A percentile compares a stretch with the other conserved stretches of the same genome.
Evolutionary conservation across 768 basidiomycete genomes (phyloP).

Genomic region (Hypsizygus marmoreus): DNA sequence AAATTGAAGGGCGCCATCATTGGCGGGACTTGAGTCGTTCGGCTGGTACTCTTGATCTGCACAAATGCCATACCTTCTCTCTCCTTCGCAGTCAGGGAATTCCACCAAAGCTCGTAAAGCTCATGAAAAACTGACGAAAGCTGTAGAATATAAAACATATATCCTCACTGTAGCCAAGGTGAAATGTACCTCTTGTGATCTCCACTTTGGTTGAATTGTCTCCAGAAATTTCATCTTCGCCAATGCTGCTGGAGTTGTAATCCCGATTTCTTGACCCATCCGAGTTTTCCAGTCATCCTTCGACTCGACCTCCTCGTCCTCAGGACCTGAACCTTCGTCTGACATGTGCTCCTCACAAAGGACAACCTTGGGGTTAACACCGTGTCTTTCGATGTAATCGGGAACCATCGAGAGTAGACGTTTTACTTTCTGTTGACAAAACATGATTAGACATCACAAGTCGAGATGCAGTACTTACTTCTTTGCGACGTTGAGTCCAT

Average conservation of each 20-base stretch:
- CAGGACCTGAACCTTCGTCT: constrained; percentile 15
- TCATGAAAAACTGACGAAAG: too few relatives aligned
- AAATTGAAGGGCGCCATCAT: constrained; percentile 12
- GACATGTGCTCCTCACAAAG: constrained; percentile 13
- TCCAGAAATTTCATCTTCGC: neutral
- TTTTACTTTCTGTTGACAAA: neutral
- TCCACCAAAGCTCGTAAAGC: too few relatives aligned
- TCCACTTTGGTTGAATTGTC: neutral
- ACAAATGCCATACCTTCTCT: neutral
- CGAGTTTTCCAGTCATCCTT: constrained; percentile 8
- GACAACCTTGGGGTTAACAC: constrained; percentile 3
- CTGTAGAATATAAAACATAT: too few relatives aligned
- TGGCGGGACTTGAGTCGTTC: constrained; percentile 9
- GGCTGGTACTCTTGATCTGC: neutral
- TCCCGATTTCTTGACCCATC: constrained; percentile 5
- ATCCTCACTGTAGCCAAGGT: neutral
- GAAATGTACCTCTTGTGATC: neutral
- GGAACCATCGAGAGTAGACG: neutral
- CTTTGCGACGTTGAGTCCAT: constrained; percentile 8
- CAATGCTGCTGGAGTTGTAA: neutral
- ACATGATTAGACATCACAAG: neutral
- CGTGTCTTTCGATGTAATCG: neutral
- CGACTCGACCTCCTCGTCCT: constrained; percentile 5
- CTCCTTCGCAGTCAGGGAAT: too few relatives aligned
- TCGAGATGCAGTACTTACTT: neutral